phyloP scores from a whole-genome alignment of 352 stramenopile species.

The Pythium aquatile region DNA sequence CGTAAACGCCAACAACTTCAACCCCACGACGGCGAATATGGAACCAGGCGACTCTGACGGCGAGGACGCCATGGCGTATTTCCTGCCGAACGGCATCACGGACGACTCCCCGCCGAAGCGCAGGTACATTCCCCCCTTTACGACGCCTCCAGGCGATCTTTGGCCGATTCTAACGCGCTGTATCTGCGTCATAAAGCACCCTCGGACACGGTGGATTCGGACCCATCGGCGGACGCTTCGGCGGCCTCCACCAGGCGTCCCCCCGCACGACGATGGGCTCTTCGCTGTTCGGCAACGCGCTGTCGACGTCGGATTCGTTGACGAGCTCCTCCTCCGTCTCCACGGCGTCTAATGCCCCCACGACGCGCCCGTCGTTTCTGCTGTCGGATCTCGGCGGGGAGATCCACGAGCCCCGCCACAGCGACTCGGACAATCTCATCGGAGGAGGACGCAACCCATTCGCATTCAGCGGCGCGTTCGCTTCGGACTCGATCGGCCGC shows the following conservation, averaged over 20 bases:
- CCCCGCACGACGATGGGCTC: not conserved
- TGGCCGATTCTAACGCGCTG: not conserved
- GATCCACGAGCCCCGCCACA: slow-evolving; percentile 38
- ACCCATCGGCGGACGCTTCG: slow-evolving; percentile 24
- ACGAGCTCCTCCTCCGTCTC: slow-evolving; percentile 31
- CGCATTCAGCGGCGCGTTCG: slow-evolving; percentile 37
- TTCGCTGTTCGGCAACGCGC: slow-evolving; percentile 15
- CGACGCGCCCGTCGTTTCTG: slow-evolving; percentile 7
- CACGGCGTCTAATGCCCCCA: not conserved
- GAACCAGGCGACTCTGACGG: slow-evolving; percentile 46
- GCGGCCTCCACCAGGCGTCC: slow-evolving; percentile 14
- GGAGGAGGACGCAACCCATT: slow-evolving; percentile 26
- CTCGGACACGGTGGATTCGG: slow-evolving; percentile 18
- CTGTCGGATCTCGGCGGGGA: slow-evolving; percentile 62
- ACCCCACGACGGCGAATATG: slow-evolving; percentile 27
- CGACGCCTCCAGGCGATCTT: not conserved
- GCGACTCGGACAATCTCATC: slow-evolving; percentile 21
- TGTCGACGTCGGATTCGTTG: slow-evolving; percentile 10
- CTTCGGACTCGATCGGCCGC: slow-evolving; percentile 17
- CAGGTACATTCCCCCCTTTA: slow-evolving; percentile 31
- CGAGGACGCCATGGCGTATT: slow-evolving; percentile 71
- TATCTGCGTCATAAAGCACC: not conserved
- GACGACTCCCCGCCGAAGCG: slow-evolving; percentile 78
- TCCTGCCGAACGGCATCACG: slow-evolving; percentile 81
- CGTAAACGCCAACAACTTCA: not conserved